Conservation (phyloP, 164 flowering plant species). For the Nymphaea thermarum region DNA sequence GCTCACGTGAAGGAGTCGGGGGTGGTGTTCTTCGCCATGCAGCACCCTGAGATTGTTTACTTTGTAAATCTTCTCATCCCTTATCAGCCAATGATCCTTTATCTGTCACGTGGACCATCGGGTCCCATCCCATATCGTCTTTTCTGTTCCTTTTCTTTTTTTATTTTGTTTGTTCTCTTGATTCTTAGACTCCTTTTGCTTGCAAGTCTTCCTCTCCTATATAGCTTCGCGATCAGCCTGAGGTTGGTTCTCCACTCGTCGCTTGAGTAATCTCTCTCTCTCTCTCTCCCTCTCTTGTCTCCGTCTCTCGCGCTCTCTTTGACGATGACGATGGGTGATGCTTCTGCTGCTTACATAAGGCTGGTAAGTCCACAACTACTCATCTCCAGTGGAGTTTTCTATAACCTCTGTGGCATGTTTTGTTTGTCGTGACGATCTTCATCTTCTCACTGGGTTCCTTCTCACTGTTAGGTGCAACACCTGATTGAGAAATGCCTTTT, state of each 20-base stretch:
- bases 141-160: not conserved
- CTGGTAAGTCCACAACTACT: not conserved
- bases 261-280: not conserved
- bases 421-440: not conserved
- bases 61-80: not conserved
- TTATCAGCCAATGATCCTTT: not conserved
- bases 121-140: not conserved
- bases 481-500: constrained; percentile 75
- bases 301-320: not conserved
- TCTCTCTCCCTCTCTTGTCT: not conserved
- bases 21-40: not conserved
- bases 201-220: too few species aligned
- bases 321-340: not conserved
- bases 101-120: not conserved
- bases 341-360: not conserved
- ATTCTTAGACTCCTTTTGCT: too few species aligned
- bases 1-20: not conserved
- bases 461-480: constrained; percentile 52
- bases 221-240: too few species aligned
- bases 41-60: not conserved
- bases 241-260: too few species aligned
- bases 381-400: not conserved
- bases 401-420: not conserved
- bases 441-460: not conserved
- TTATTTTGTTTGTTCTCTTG: too few species aligned